Evolutionary conservation across 2,329 filamentous ascomycete species (phyloP).

Genomic region (Penicillium sp.): DNA sequence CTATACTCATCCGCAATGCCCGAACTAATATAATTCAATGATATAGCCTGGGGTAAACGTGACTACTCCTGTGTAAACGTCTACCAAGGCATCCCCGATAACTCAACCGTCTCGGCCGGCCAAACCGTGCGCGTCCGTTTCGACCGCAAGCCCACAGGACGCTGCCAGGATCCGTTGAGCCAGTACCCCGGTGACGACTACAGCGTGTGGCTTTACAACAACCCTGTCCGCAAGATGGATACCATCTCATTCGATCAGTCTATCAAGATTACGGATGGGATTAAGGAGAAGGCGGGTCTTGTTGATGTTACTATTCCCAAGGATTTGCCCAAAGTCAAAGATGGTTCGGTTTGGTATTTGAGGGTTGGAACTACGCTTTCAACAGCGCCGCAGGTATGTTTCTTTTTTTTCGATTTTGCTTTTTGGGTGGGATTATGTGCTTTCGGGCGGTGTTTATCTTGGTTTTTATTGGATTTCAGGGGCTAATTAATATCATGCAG

Average conservation of each 20-base stretch:
- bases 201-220: conserved; percentile 31
- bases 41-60: conserved; percentile 34
- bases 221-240: conserved; percentile 26
- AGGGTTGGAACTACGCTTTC: conserved; percentile 23
- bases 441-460: background rate
- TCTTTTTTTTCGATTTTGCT: background rate
- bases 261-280: conserved; percentile 20
- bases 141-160: conserved; percentile 26
- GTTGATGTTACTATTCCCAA: conserved; percentile 27
- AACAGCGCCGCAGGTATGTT: conserved; percentile 30
- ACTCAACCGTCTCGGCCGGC: conserved; percentile 28
- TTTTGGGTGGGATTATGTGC: background rate
- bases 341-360: conserved; percentile 32
- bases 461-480: background rate
- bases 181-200: conserved; percentile 26
- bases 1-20: background rate
- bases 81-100: conserved; percentile 33
- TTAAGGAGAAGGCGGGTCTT: conserved; percentile 18
- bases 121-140: conserved; percentile 27
- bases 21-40: background rate
- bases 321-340: conserved; percentile 24
- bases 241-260: conserved; percentile 20
- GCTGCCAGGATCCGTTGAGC: conserved; percentile 22
- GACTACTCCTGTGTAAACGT: conserved; percentile 35
- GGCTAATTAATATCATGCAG: conserved; percentile 12